Percentiles rank a stretch among this genome's conserved stretches.
These are phyloP conservation scores for Trichoderma koningiopsis DNA, from an alignment of 2,329 filamentous ascomycete genomes.

Conservation along the genomic window DNA sequence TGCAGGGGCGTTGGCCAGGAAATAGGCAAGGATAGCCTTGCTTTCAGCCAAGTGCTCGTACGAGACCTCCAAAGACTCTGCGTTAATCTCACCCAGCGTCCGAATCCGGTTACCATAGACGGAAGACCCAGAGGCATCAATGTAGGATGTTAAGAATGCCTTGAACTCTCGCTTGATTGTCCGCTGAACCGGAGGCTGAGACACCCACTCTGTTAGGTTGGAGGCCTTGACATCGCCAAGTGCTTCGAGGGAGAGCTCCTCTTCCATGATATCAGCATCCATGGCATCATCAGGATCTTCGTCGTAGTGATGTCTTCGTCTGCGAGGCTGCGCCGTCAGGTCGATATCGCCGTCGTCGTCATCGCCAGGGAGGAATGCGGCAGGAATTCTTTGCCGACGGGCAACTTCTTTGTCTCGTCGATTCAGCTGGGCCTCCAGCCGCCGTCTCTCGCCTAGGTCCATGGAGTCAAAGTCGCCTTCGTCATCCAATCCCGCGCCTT, in stretches of 20 bases:
- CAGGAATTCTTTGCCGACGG: conserved; percentile 66
- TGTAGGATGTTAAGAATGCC: conserved; percentile 94
- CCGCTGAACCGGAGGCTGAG: conserved; percentile 83
- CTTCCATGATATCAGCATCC: conserved; percentile 91
- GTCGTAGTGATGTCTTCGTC: conserved; percentile 87
- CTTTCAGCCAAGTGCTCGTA: conserved; percentile 88
- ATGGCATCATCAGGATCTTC: conserved; percentile 92
- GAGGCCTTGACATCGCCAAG: conserved; percentile 91
- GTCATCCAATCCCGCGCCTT: conserved; percentile 73
- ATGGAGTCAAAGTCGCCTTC: conserved; percentile 73
- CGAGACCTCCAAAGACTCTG: conserved; percentile 93
- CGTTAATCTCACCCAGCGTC: conserved; percentile 95
- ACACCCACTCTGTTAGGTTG: conserved; percentile 93
- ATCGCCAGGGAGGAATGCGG: conserved; percentile 76
- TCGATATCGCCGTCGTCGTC: conserved; percentile 85
- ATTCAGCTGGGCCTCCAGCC: conserved; percentile 72
- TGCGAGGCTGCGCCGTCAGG: conserved; percentile 79
- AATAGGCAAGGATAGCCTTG: conserved; percentile 93
- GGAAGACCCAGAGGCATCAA: conserved; percentile 82
- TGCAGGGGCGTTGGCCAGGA: conserved; percentile 91
- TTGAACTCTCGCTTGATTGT: conserved; percentile 98
- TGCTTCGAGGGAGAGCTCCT: conserved; percentile 89
- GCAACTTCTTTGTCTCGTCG: conserved; percentile 73
- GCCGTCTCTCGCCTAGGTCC: conserved; percentile 65
- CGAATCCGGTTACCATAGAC: conserved; percentile 94